phyloP scores from a whole-genome alignment of 2,329 filamentous ascomycete species.

The Colletotrichum sidae region DNA sequence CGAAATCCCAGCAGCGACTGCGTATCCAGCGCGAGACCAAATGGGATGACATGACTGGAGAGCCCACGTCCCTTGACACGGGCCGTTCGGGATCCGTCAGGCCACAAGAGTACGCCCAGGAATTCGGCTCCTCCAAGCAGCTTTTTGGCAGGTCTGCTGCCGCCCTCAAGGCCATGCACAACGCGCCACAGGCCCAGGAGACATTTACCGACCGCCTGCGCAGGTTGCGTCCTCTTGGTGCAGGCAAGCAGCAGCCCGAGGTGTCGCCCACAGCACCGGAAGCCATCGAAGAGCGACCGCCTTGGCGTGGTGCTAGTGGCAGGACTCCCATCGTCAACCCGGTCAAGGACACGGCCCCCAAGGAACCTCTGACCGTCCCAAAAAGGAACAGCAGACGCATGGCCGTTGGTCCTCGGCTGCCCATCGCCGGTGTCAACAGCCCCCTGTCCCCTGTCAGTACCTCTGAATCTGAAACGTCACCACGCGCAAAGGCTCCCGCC shows the following conservation, averaged over 20 bases:
- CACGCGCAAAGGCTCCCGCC: constrained; percentile 42
- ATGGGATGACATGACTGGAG: constrained; percentile 76
- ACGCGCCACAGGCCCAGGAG: constrained; percentile 40
- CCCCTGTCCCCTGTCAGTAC: constrained; percentile 47
- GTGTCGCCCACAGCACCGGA: constrained; percentile 36
- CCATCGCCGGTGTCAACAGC: constrained; percentile 37
- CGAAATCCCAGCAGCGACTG: constrained; percentile 52
- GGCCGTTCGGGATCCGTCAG: constrained; percentile 68
- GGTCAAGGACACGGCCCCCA: constrained; percentile 69
- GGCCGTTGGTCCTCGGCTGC: constrained; percentile 41
- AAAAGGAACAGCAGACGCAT: constrained; percentile 60
- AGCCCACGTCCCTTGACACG: constrained; percentile 67
- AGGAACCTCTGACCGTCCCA: constrained; percentile 67
- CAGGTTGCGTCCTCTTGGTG: constrained; percentile 50
- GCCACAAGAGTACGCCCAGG: constrained; percentile 61
- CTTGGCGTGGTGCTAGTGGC: constrained; percentile 81
- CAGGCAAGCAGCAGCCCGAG: constrained; percentile 40
- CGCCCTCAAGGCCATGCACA: constrained; percentile 41
- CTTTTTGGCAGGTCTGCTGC: constrained; percentile 33
- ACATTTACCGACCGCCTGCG: constrained; percentile 60
- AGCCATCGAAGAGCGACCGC: constrained; percentile 59
- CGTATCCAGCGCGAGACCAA: constrained; percentile 53
- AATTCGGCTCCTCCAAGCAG: constrained; percentile 46
- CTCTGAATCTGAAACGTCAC: constrained; percentile 49
- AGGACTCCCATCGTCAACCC: constrained; percentile 73